phyloP scores from a whole-genome alignment of 768 basidiomycete species.

The Termitomyces sp. region DNA sequence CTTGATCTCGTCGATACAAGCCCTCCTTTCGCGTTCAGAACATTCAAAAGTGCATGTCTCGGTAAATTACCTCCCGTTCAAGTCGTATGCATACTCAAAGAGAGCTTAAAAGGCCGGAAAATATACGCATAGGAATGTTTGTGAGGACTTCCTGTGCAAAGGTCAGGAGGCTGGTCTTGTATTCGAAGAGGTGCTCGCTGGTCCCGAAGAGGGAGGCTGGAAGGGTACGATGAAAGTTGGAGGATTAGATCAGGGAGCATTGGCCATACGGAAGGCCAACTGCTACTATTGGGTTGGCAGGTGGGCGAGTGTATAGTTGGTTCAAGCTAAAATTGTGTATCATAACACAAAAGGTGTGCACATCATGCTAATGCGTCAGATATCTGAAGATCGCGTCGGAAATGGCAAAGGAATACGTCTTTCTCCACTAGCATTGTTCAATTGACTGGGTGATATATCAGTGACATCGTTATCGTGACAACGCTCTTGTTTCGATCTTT shows the following conservation, averaged over 20 bases:
- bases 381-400: too few species aligned
- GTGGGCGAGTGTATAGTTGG: slow-evolving; percentile 27
- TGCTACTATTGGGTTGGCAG: slow-evolving; percentile 65
- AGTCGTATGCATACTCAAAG: not conserved
- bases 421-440: too few species aligned
- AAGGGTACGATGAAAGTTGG: slow-evolving; percentile 42
- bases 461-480: not conserved
- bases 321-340: not conserved
- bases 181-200: slow-evolving; percentile 40
- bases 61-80: slow-evolving; percentile 22
- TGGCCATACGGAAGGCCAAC: slow-evolving; percentile 50
- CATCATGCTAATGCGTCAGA: not conserved
- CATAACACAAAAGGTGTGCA: not conserved
- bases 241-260: slow-evolving; percentile 42
- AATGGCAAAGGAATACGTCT: too few species aligned
- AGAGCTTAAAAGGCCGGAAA: slow-evolving; percentile 42
- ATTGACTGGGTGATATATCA: not conserved
- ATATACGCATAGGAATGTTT: slow-evolving; percentile 53
- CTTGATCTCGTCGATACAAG: slow-evolving; percentile 46
- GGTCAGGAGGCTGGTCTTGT: slow-evolving; percentile 36
- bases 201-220: slow-evolving; percentile 38
- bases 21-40: slow-evolving; percentile 41
- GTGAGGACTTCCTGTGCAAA: slow-evolving; percentile 47
- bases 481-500: too few species aligned
- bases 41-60: slow-evolving; percentile 53